phyloP scores from a whole-genome alignment of 768 basidiomycete species.

The Mycena alexandri region DNA sequence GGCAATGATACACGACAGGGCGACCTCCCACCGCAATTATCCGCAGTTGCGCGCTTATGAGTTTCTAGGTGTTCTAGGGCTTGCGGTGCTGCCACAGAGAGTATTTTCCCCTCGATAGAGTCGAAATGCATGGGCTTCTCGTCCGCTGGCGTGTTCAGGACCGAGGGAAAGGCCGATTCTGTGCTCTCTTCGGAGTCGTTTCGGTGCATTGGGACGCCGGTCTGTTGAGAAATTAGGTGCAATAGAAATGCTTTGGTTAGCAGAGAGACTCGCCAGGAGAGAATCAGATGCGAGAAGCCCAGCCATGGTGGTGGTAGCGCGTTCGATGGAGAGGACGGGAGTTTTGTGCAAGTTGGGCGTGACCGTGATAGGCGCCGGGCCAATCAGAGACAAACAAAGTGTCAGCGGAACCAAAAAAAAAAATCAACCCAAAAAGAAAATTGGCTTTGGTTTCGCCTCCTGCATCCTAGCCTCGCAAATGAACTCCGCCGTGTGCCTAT shows the following conservation, averaged over 20 bases:
- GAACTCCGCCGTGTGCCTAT: no score
- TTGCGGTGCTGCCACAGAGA: slow-evolving; percentile 17
- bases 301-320: no score
- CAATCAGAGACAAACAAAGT: no score
- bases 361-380: no score
- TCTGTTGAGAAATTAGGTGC: neutral
- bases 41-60: neutral
- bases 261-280: neutral
- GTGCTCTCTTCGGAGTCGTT: slow-evolving; percentile 32
- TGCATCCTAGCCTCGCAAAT: no score
- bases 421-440: no score
- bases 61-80: slow-evolving; percentile 13
- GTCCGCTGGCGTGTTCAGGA: slow-evolving; percentile 34
- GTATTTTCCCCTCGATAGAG: slow-evolving; percentile 19
- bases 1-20: slow-evolving; percentile 26
- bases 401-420: no score
- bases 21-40: neutral
- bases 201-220: slow-evolving; percentile 23
- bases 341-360: no score
- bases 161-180: slow-evolving; percentile 29
- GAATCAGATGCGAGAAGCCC: no score
- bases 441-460: no score
- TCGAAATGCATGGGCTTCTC: slow-evolving; percentile 26
- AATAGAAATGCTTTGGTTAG: neutral
- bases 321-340: no score